phyloP scores from a whole-genome alignment of 768 basidiomycete genomes.

The Leccinellum luteum region DNA sequence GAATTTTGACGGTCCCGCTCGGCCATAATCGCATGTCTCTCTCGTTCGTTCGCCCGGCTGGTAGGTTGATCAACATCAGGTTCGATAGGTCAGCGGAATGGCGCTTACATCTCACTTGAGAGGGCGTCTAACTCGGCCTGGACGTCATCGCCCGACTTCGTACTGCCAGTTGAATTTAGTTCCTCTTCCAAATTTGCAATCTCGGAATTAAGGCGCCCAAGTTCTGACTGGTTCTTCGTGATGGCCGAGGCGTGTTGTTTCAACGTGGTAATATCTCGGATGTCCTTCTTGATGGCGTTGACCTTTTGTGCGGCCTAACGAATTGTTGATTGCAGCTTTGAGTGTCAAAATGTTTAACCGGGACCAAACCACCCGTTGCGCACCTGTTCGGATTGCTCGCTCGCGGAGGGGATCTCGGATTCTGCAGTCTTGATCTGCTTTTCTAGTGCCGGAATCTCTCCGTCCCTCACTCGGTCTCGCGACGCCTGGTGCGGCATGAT shows the following conservation, averaged over 20 bases:
- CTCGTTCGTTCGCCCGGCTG: constrained; percentile 57
- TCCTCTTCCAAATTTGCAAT: constrained; percentile 63
- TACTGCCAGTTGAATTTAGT: constrained; percentile 68
- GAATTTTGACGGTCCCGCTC: constrained; percentile 64
- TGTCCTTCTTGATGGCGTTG: constrained; percentile 51
- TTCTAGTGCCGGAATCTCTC: constrained; percentile 69
- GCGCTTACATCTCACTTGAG: constrained; percentile 59
- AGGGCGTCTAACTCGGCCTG: constrained; percentile 72
- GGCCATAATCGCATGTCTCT: constrained; percentile 50
- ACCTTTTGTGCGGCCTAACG: constrained; percentile 52
- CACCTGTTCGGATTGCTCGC: constrained; percentile 61
- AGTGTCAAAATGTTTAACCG: background rate
- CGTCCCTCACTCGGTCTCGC: constrained; percentile 50
- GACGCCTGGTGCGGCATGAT: constrained; percentile 57
- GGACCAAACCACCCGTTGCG: constrained; percentile 6
- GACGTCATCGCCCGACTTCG: constrained; percentile 82
- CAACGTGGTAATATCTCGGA: constrained; percentile 57
- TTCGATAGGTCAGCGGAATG: background rate
- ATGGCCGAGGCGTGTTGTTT: constrained; percentile 62
- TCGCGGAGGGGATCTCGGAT: constrained; percentile 49
- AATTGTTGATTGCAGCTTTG: background rate
- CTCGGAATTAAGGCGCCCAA: constrained; percentile 59
- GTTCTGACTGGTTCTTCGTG: constrained; percentile 55
- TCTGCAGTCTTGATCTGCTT: constrained; percentile 58
- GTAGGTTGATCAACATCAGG: background rate